These are phyloP conservation scores for Serendipita vermifera DNA, from an alignment of 768 basidiomycete species.

Conservation along the genomic window DNA sequence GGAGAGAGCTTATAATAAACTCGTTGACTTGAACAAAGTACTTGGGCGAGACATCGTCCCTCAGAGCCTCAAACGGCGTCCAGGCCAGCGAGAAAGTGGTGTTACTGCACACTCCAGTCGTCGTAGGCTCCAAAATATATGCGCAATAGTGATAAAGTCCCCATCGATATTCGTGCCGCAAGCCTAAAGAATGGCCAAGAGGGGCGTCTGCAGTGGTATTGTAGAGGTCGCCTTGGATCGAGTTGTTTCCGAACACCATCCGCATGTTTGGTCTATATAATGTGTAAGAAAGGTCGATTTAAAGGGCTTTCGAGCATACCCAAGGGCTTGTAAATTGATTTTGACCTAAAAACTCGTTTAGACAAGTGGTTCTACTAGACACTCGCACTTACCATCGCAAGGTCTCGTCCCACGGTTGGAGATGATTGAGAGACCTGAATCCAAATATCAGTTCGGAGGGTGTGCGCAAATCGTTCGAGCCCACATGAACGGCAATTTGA, in stretches of 20 bases:
- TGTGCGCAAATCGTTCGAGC: background rate
- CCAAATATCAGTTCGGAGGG: background rate
- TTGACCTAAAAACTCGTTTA: background rate
- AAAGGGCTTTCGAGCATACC: background rate
- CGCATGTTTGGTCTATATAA: background rate
- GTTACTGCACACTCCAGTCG: constrained; percentile 52
- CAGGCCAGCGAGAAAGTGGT: constrained; percentile 45
- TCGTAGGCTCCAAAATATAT: constrained; percentile 37
- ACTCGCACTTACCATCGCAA: constrained; percentile 3
- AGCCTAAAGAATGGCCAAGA: constrained; percentile 41
- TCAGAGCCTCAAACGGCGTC: constrained; percentile 49
- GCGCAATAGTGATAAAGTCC: constrained; percentile 76
- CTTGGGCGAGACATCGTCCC: constrained; percentile 53
- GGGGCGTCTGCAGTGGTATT: constrained; percentile 44
- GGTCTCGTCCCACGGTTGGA: background rate
- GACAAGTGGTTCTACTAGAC: background rate
- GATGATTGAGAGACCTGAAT: constrained; percentile 3
- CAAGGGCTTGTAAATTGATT: constrained; percentile 3
- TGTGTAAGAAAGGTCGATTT: background rate
- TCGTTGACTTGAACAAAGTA: constrained; percentile 30
- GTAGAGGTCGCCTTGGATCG: background rate
- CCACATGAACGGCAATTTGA: constrained; percentile 7
- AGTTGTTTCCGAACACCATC: constrained; percentile 4
- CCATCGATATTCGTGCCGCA: constrained; percentile 60
- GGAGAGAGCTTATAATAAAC: constrained; percentile 35